Evolutionary conservation across 179 eudicot species (phyloP).

Genomic region (Monotropa hypopitys): DNA sequence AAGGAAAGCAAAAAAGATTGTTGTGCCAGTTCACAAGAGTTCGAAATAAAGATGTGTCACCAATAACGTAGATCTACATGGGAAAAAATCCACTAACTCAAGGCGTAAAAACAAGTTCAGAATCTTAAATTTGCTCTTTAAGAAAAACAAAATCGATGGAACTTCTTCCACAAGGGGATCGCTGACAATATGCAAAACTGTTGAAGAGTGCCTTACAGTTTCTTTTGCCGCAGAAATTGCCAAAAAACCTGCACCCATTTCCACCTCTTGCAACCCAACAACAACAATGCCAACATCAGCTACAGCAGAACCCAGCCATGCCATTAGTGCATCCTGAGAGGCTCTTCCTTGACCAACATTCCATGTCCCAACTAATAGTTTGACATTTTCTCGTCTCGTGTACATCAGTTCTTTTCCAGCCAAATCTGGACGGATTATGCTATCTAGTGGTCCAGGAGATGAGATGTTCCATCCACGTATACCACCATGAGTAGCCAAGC

Average conservation of each 20-base stretch:
- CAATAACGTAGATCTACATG: neutral
- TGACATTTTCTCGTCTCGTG: slow-evolving; percentile 56
- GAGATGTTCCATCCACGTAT: slow-evolving; percentile 87
- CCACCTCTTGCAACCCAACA: slow-evolving; percentile 97
- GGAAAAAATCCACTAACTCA: neutral
- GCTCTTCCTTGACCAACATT: slow-evolving; percentile 97
- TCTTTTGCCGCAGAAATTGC: slow-evolving; percentile 99
- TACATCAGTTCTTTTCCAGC: slow-evolving; percentile 54
- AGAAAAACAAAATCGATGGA: neutral
- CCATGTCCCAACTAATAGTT: slow-evolving; percentile 88
- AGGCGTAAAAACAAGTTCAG: neutral
- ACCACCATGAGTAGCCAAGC: slow-evolving; percentile 95
- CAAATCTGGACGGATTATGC: slow-evolving; percentile 44
- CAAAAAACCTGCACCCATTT: slow-evolving; percentile 99
- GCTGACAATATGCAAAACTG: neutral
- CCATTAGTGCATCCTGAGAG: slow-evolving; percentile 56
- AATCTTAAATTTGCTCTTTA: neutral
- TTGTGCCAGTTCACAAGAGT: neutral
- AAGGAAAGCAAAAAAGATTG: neutral
- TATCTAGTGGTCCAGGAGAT: slow-evolving; percentile 83
- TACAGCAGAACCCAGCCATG: slow-evolving; percentile 64
- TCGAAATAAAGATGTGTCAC: neutral
- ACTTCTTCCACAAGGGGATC: neutral
- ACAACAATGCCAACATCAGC: slow-evolving; percentile 85
- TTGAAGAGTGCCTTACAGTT: slow-evolving; percentile 48